Base-by-base conservation (phyloP, 495 filamentous ascomycete species). In the Penicillium nucicola region DNA sequence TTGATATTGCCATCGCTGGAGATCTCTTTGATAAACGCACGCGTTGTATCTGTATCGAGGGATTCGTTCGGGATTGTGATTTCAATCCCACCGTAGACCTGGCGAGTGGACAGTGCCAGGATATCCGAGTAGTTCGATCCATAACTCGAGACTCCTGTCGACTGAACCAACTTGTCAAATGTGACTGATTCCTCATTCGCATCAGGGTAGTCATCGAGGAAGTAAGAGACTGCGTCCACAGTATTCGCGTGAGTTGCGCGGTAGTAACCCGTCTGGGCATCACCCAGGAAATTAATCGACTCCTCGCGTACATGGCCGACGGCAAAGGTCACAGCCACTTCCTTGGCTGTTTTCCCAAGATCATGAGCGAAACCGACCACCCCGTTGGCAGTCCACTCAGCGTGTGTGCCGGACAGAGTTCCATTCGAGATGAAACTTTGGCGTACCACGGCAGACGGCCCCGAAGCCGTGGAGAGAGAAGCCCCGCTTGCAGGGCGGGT, bases 11-110 rank as follows among this genome's bases (percentile, higher is more conserved):
- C 76, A 53, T 79, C 64, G 31, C 67, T 74, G 7, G 69, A 73
- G 25, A 77, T 76, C 48, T 77, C 75, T 50, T 79, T 79, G 34
- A 77, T 55, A 48, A 77, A 79, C 8, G 70, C 63, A 28, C 72
- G 64, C 20, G 54, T 40, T 38, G 69, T 57, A 37, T 48, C 63
- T 19, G 67, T 74, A 45, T 71, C 65, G 19, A 70, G 62, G 23
- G 70, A 68, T 12, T 72, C 64, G 33, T 60, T 47, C 1, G 68
- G 64, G 19, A 77, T 64, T 1, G 68, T 75, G 5, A 77, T 31
- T 28, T 76, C 75, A 23, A 70, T 68, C 10, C 68, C 66, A 22
- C 71, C 74, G 45, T 68, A 75, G 11, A 64, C 64, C 41, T 77
- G 74, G 8, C 71, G 67, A 8, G 69, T 58, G n/a, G 63, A 68